Evolutionary conservation across 169 alveolate genomes (phyloP).

Genomic region (Cryptosporidium baileyi): DNA sequence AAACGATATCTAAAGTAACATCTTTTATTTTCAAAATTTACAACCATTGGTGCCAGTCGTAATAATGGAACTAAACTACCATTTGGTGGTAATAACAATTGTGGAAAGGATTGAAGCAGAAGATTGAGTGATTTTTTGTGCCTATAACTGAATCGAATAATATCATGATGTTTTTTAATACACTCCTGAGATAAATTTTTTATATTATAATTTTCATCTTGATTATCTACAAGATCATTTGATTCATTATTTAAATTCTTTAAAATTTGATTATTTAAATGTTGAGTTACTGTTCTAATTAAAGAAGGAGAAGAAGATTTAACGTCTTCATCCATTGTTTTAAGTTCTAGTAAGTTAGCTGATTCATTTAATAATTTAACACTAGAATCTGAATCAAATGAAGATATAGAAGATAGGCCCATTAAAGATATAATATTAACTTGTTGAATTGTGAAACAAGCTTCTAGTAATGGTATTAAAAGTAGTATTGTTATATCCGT

Average conservation of each 20-base stretch:
- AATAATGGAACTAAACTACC: constrained; percentile 83
- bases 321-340: constrained; percentile 53
- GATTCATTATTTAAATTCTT: background rate
- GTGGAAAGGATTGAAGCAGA: constrained; percentile 72
- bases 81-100: constrained; percentile 65
- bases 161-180: constrained; percentile 58
- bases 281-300: constrained; percentile 9
- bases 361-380: constrained; percentile 32
- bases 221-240: background rate
- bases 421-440: constrained; percentile 10
- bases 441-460: constrained; percentile 63
- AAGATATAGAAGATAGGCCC: constrained; percentile 45
- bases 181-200: constrained; percentile 47
- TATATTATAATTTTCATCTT: background rate
- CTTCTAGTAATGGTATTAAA: constrained; percentile 47
- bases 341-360: constrained; percentile 48
- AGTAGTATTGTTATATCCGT: constrained; percentile 10
- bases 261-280: constrained; percentile 1
- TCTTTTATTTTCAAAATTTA: constrained; percentile 96
- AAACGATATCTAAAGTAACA: constrained; percentile 90
- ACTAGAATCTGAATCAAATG: constrained; percentile 40
- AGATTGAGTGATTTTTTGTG: constrained; percentile 69
- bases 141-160: constrained; percentile 70
- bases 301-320: constrained; percentile 29
- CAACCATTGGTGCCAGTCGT: constrained; percentile 88